A percentile compares a stretch with the other conserved stretches of the same genome.
phyloP scores from a whole-genome alignment of 257 asterid genomes.

The Vinca minor region DNA sequence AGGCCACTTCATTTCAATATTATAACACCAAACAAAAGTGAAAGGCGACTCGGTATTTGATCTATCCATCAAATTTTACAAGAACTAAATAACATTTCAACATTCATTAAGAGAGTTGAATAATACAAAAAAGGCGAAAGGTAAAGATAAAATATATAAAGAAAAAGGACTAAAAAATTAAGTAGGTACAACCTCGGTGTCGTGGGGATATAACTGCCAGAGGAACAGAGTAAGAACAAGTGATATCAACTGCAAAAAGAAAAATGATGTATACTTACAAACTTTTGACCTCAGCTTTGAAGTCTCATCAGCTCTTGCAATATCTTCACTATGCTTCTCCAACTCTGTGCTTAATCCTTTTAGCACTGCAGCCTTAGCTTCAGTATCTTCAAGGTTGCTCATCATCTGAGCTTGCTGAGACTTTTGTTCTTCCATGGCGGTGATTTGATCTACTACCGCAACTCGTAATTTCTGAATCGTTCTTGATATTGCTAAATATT shows the following conservation, averaged over 20 bases:
- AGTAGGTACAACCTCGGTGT: constrained; percentile 58
- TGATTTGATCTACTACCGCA: constrained; percentile 39
- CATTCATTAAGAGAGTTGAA: too few relatives aligned
- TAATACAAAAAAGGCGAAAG: constrained; percentile 7
- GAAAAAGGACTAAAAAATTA: constrained; percentile 23
- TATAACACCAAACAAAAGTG: constrained; percentile 13
- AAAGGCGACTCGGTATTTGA: constrained; percentile 15
- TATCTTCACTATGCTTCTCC: constrained; percentile 36
- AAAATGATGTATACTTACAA: constrained; percentile 42
- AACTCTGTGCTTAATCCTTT: constrained; percentile 38
- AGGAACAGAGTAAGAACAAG: constrained; percentile 29
- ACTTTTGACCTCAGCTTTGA: constrained; percentile 37
- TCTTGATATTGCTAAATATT: constrained; percentile 41
- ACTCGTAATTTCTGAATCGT: constrained; percentile 36
- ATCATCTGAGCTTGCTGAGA: constrained; percentile 41
- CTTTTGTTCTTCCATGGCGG: constrained; percentile 42
- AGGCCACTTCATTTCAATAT: neutral
- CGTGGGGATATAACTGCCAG: constrained; percentile 22
- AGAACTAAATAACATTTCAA: constrained; percentile 15
- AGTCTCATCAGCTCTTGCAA: constrained; percentile 33
- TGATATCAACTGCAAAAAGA: constrained; percentile 45
- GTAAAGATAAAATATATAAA: constrained; percentile 7
- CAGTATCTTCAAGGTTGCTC: constrained; percentile 36
- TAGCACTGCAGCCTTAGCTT: constrained; percentile 40
- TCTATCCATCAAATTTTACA: constrained; percentile 27